Conservation (phyloP, 768 basidiomycete species). For the Pleurotus eryngii region DNA sequence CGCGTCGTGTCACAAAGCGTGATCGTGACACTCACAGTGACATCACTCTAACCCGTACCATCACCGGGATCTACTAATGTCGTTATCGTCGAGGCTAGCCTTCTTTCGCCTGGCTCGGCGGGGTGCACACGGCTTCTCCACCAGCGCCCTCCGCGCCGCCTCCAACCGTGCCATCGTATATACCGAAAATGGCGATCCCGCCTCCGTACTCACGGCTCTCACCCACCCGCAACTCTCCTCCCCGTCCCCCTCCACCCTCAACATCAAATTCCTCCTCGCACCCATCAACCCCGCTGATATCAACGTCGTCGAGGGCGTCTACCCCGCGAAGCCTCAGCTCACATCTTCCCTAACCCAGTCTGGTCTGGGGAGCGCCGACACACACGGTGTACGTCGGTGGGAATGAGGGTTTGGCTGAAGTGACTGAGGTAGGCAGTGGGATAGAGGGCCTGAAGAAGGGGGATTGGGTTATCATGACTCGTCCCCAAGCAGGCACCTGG, state of each 20-base stretch:
- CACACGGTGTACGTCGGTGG: slow-evolving; percentile 61
- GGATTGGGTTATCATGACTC: slow-evolving; percentile 76
- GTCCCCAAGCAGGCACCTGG: slow-evolving; percentile 77
- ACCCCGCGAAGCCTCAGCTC: slow-evolving; percentile 58
- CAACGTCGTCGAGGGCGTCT: slow-evolving; percentile 81
- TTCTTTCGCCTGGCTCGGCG: not conserved
- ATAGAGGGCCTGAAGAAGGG: slow-evolving; percentile 45
- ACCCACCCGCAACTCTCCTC: slow-evolving; percentile 49
- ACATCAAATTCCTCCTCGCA: slow-evolving; percentile 64
- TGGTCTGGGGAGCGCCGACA: slow-evolving; percentile 26
- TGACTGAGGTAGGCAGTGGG: slow-evolving; percentile 56
- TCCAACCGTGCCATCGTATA: slow-evolving; percentile 68
- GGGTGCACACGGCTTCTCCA: slow-evolving; percentile 20
- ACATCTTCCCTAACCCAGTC: slow-evolving; percentile 30
- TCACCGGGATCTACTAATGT: not conserved
- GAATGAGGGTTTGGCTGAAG: slow-evolving; percentile 73
- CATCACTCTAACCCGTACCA: not conserved
- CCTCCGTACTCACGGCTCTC: slow-evolving; percentile 51
- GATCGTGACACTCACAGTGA: not conserved
- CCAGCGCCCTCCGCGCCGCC: slow-evolving; percentile 16
- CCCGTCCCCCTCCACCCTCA: slow-evolving; percentile 55
- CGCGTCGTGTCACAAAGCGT: not conserved
- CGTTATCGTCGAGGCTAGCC: not conserved
- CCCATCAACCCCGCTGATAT: slow-evolving; percentile 83
- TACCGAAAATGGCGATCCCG: slow-evolving; percentile 54